phyloP scores from a whole-genome alignment of 129 eudicot genomes.

The Cynara cardunculus region DNA sequence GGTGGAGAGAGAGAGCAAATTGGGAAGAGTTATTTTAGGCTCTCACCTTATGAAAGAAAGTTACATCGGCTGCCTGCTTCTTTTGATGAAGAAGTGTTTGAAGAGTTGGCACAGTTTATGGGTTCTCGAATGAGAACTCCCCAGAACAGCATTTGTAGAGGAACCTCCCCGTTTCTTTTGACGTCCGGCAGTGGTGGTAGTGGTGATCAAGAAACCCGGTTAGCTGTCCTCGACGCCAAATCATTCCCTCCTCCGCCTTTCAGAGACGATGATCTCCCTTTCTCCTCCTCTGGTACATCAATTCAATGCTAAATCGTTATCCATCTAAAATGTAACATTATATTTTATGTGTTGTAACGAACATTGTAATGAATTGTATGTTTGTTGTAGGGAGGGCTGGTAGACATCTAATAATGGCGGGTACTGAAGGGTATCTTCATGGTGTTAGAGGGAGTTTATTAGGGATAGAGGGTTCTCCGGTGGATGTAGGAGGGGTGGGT shows the following conservation, averaged over 20 bases:
- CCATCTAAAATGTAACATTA: not conserved
- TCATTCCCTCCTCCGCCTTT: slow-evolving; percentile 43
- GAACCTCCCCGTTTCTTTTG: slow-evolving; percentile 8
- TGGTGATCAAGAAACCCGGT: slow-evolving; percentile 37
- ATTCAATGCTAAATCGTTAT: not conserved
- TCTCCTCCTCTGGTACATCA: slow-evolving; percentile 25
- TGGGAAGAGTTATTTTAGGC: slow-evolving; percentile 68
- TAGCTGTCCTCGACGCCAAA: slow-evolving; percentile 25
- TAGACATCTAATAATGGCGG: slow-evolving; percentile 41
- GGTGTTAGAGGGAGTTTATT: slow-evolving; percentile 38
- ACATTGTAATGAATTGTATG: not conserved
- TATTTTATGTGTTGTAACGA: not conserved
- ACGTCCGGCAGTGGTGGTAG: slow-evolving; percentile 19
- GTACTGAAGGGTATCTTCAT: slow-evolving; percentile 39
- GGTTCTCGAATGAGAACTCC: slow-evolving; percentile 65
- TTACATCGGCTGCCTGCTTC: slow-evolving; percentile 67
- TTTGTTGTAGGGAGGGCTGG: slow-evolving; percentile 41
- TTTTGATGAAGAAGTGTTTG: slow-evolving; percentile 77
- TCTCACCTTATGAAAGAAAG: slow-evolving; percentile 66
- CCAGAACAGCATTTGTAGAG: slow-evolving; percentile 16
- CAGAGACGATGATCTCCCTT: slow-evolving; percentile 40
- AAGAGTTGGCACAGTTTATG: slow-evolving; percentile 73
- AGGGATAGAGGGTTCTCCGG: slow-evolving; percentile 42
- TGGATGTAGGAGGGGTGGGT: slow-evolving; percentile 21
- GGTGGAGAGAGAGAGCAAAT: slow-evolving; percentile 67